Base-by-base conservation (phyloP, 2,329 filamentous ascomycete genomes). In the Fusarium virguliforme region DNA sequence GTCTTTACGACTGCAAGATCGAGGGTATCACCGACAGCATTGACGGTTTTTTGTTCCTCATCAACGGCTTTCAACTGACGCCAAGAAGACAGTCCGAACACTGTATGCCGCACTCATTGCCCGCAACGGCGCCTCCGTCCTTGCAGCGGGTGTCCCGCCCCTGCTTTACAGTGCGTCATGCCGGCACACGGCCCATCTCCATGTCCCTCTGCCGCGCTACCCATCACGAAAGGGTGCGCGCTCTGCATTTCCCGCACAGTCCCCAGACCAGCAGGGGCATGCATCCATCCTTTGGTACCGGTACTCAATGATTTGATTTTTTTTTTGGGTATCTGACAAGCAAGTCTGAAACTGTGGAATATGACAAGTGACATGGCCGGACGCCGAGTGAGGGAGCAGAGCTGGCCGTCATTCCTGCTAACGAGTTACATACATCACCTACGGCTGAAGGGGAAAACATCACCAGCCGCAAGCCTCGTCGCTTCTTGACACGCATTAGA, bases 131-230 rank as follows among this genome's bases (percentile, higher is more conserved):
- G 71, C 73, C 64, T 57, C 66, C 64, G 62, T 60, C 62, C 26
- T 51, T 70, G 67, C 73, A 74, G 73, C 73, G 65, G 72, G 54
- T 74, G 73, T 72, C 72, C 73, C 73, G 67, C 53, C 54, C 54
- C 37, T 54, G 37, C 18, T 18, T 18, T 55, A 68, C 60, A 48
- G 70, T 67, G 41, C 43, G 26, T 54, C 55, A 38, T 50, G 4
- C 10, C n/a, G 28, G 9, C 35, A 37, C 8, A 62, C 37, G 58
- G 46, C 38, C 46, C 8, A 48, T 48, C 28, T 4, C 3, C 6
- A 58, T 26, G 57, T 67, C 38, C 18, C 34, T 18, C 13, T 18
- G 8, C 7, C 10, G 34, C 64, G 40, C 41, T 18, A 18, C 18
- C 18, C 18, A 18, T 18, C 18, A 18, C 18, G 18, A n/a, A 30